phyloP scores from a whole-genome alignment of 2,329 filamentous ascomycete species.

The Colletotrichum liaoningense region DNA sequence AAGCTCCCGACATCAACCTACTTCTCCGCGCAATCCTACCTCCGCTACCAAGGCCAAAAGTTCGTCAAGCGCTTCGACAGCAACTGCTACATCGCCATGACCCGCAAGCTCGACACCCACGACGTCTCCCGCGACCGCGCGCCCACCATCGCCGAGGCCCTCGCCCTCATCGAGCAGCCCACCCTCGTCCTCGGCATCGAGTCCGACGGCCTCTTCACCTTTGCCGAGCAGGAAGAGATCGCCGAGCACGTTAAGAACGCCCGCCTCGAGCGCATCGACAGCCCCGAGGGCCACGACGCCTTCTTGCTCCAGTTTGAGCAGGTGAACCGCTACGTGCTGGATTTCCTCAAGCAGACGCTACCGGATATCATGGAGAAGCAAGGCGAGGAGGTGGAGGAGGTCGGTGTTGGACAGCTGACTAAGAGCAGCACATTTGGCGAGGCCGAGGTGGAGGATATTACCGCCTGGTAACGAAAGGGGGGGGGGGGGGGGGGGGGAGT shows the following conservation, averaged over 20 bases:
- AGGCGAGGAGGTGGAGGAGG: constrained; percentile 55
- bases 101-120: constrained; percentile 96
- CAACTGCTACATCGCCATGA: constrained; percentile 99
- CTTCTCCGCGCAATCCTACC: constrained; percentile 97
- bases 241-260: constrained; percentile 84
- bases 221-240: constrained; percentile 94
- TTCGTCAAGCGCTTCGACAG: constrained; percentile 98
- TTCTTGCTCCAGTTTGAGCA: constrained; percentile 98
- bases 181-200: constrained; percentile 94
- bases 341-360: constrained; percentile 84
- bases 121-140: constrained; percentile 86
- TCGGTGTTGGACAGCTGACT: constrained; percentile 71
- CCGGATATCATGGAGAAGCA: constrained; percentile 87
- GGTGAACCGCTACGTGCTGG: constrained; percentile 88
- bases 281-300: constrained; percentile 94
- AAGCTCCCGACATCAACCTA: constrained; percentile 77
- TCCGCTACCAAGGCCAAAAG: constrained; percentile 95
- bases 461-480: constrained; percentile 76
- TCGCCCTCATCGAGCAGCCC: constrained; percentile 87
- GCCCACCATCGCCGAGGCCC: constrained; percentile 76
- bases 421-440: constrained; percentile 96
- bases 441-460: constrained; percentile 96
- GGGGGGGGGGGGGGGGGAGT: too few relatives aligned
- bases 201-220: constrained; percentile 95
- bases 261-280: constrained; percentile 87